Percentiles rank a stretch among this genome's conserved stretches.
phyloP scores from a whole-genome alignment of 1,284 basidiomycete species.

The Cutaneotrichosporon daszewskae region DNA sequence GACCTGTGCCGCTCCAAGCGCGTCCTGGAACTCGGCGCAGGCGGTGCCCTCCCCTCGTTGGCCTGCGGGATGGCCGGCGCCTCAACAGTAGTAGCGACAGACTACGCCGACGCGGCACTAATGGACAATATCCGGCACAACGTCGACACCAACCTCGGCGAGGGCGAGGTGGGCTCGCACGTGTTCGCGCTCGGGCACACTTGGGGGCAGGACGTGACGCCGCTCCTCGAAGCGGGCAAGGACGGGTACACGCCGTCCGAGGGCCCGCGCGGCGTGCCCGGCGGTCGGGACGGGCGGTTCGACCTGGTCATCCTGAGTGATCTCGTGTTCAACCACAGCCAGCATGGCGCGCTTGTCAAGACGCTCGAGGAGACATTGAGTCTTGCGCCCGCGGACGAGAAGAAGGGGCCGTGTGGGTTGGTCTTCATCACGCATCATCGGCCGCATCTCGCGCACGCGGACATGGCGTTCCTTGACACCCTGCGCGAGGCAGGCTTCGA shows the following conservation, averaged over 20 bases:
- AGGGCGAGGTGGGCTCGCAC: neutral
- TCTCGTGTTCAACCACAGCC: constrained; percentile 54
- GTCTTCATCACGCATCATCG: constrained; percentile 92
- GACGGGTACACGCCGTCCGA: neutral
- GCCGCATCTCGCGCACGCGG: constrained; percentile 74
- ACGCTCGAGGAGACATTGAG: constrained; percentile 59
- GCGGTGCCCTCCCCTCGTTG: constrained; percentile 79
- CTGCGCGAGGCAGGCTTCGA: constrained; percentile 59
- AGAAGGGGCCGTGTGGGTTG: constrained; percentile 51
- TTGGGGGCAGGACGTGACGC: constrained; percentile 69
- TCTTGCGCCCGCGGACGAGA: constrained; percentile 44
- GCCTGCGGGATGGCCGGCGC: constrained; percentile 67
- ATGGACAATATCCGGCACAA: constrained; percentile 74
- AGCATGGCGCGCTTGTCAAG: constrained; percentile 76
- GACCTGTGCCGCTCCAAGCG: constrained; percentile 44
- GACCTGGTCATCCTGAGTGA: constrained; percentile 86
- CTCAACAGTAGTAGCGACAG: constrained; percentile 62
- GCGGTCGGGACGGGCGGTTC: constrained; percentile 49
- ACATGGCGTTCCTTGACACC: constrained; percentile 72
- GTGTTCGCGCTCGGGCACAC: constrained; percentile 64
- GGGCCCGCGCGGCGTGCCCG: neutral
- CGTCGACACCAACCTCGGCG: constrained; percentile 41
- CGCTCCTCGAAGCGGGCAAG: constrained; percentile 50
- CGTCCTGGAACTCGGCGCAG: constrained; percentile 88
- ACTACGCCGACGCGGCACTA: constrained; percentile 81